Evolutionary conservation across 148 eudicot genomes (phyloP), one percentile per base, ranked within the genome.

Genomic region (Cornus controversa): DNA sequence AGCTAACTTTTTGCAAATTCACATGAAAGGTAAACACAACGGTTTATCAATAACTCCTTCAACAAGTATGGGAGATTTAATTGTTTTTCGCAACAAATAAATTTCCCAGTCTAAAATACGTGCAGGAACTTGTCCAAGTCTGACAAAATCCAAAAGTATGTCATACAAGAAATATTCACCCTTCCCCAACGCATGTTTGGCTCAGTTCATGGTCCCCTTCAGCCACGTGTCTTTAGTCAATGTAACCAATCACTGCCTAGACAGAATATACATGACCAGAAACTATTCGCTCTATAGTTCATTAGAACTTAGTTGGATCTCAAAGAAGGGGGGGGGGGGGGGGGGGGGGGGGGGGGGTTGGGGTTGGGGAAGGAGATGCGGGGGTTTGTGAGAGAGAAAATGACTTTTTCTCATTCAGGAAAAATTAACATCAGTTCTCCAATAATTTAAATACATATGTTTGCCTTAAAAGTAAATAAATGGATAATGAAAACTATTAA

Each of bases 341-440:
- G n/a, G n/a, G n/a, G n/a, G n/a, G n/a, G n/a, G n/a, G n/a, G n/a
- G n/a, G n/a, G n/a, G n/a, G n/a, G n/a, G n/a, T n/a, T n/a, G n/a
- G n/a, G n/a, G n/a, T n/a, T n/a, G n/a, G n/a, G n/a, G n/a, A n/a
- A n/a, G n/a, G n/a, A n/a, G n/a, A n/a, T n/a, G n/a, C n/a, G n/a
- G n/a, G n/a, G n/a, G n/a, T n/a, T n/a, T n/a, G n/a, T n/a, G n/a
- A n/a, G n/a, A n/a, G n/a, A n/a, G n/a, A n/a, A 31, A n/a, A 14
- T 20, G 34, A 73, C 67, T 58, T 29, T n/a, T 50, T 68, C 5
- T 18, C 40, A 34, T 2, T 4, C 5, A n/a, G 40, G 15, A 5
- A 31, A 60, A 25, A 68, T 23, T 47, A 73, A 73, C 62, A 74
- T n/a, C 6, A 25, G 31, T 45, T 37, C 15, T 63, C 70, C 70